Evolutionary conservation across 148 eudicot genomes (phyloP).

Genomic region (Rhododendron ferrugineum): DNA sequence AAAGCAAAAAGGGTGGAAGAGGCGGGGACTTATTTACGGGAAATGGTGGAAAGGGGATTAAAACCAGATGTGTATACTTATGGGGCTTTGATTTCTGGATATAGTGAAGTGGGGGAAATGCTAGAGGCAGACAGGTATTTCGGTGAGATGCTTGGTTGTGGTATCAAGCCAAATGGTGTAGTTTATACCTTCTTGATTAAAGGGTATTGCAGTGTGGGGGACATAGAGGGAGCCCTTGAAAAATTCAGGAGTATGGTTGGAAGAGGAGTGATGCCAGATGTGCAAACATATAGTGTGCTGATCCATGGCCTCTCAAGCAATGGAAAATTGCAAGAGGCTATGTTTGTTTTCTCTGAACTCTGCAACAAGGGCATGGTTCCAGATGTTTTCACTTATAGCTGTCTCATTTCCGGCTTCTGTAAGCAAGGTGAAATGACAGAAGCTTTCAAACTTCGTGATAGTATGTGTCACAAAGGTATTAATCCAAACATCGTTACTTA

Average conservation of each 20-base stretch:
- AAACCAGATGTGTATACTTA: slow-evolving; percentile 66
- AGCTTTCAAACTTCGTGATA: slow-evolving; percentile 51
- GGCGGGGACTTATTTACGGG: slow-evolving; percentile 41
- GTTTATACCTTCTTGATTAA: slow-evolving; percentile 58
- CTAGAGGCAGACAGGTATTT: slow-evolving; percentile 48
- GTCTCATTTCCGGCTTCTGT: slow-evolving; percentile 67
- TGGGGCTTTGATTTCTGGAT: slow-evolving; percentile 67
- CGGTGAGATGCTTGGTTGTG: slow-evolving; percentile 51
- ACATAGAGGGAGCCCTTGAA: slow-evolving; percentile 41
- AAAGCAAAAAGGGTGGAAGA: slow-evolving; percentile 54
- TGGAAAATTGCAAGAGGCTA: slow-evolving; percentile 64
- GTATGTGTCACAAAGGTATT: slow-evolving; percentile 60
- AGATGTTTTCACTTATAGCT: slow-evolving; percentile 70
- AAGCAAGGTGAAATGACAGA: slow-evolving; percentile 53
- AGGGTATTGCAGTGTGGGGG: slow-evolving; percentile 63
- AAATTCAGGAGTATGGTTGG: slow-evolving; percentile 50
- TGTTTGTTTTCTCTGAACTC: slow-evolving; percentile 37
- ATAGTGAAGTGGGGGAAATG: slow-evolving; percentile 50
- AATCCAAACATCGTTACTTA: slow-evolving; percentile 69
- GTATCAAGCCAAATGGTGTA: slow-evolving; percentile 52
- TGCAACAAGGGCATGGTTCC: slow-evolving; percentile 49
- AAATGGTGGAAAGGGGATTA: slow-evolving; percentile 55
- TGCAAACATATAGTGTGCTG: slow-evolving; percentile 50
- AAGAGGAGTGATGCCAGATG: slow-evolving; percentile 42
- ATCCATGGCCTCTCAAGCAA: slow-evolving; percentile 61